Percentiles rank a stretch among this genome's conserved stretches.
phyloP scores from a whole-genome alignment of 78 protist species.

The Dictyostelium brefeldianum region DNA sequence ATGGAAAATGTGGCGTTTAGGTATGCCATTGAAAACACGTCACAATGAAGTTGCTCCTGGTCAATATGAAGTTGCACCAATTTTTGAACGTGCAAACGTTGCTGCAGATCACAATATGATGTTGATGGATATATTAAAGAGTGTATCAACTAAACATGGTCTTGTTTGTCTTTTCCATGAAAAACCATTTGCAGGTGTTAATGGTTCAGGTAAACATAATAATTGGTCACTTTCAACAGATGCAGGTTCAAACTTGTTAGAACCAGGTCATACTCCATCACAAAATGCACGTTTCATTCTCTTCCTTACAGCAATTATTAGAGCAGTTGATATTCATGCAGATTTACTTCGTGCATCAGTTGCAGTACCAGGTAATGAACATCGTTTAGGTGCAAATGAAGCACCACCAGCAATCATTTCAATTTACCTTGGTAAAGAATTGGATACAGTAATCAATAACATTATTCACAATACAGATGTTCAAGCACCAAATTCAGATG shows the following conservation, averaged over 20 bases:
- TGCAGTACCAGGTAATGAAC: slow-evolving; percentile 94
- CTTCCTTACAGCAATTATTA: slow-evolving; percentile 83
- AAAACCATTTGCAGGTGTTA: slow-evolving; percentile 96
- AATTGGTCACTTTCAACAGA: slow-evolving; percentile 89
- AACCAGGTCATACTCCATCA: slow-evolving; percentile 79
- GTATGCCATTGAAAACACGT: slow-evolving; percentile 92
- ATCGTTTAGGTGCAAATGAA: slow-evolving; percentile 96
- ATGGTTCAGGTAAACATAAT: slow-evolving; percentile 97
- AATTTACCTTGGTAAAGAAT: slow-evolving; percentile 91
- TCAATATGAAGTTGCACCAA: slow-evolving; percentile 96
- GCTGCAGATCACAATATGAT: slow-evolving; percentile 94
- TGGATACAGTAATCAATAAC: slow-evolving; percentile 50
- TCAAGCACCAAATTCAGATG: background rate
- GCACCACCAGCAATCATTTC: slow-evolving; percentile 98
- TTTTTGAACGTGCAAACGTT: slow-evolving; percentile 85
- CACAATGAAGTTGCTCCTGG: slow-evolving; percentile 98
- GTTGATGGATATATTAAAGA: slow-evolving; percentile 90
- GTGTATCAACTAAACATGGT: slow-evolving; percentile 83
- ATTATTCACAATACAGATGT: slow-evolving; percentile 11
- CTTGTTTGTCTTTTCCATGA: slow-evolving; percentile 92
- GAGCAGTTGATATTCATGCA: slow-evolving; percentile 85
- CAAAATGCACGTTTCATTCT: slow-evolving; percentile 81
- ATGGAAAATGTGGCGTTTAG: slow-evolving; percentile 89
- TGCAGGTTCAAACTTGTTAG: slow-evolving; percentile 86
- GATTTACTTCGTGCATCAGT: slow-evolving; percentile 90